A percentile compares a stretch with the other conserved stretches of the same genome.
These are phyloP conservation scores for Paramarasmius palmivorus DNA, from an alignment of 1,284 basidiomycete genomes.

Conservation along the genomic window DNA sequence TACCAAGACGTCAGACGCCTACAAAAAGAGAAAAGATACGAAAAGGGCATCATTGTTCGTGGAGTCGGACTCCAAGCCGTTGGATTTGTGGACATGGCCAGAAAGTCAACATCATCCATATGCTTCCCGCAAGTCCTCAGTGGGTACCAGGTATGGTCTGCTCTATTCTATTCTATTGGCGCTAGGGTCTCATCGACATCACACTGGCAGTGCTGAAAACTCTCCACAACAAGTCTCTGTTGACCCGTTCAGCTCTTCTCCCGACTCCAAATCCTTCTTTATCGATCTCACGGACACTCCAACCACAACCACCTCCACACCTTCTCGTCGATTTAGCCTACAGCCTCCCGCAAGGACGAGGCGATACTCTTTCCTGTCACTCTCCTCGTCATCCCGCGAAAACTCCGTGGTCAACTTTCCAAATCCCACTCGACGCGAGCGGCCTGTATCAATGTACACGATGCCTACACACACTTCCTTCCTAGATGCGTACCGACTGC, in stretches of 20 bases:
- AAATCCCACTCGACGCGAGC: conserved; percentile 29
- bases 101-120: too few relatives aligned
- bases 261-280: conserved; percentile 41
- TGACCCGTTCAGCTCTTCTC: conserved; percentile 40
- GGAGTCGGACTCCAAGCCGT: too few relatives aligned
- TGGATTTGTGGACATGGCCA: too few relatives aligned
- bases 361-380: conserved; percentile 44
- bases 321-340: background rate
- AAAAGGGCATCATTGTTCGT: too few relatives aligned
- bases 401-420: conserved; percentile 26
- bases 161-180: background rate
- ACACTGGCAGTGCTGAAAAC: conserved; percentile 15
- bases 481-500: conserved; percentile 28
- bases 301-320: conserved; percentile 10
- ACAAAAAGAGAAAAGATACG: too few relatives aligned
- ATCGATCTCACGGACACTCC: conserved; percentile 31
- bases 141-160: background rate
- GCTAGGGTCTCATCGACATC: background rate
- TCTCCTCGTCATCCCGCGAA: conserved; percentile 35
- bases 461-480: conserved; percentile 27
- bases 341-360: conserved; percentile 19
- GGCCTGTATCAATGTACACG: conserved; percentile 34
- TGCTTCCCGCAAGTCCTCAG: background rate
- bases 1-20: too few relatives aligned
- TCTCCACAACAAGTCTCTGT: conserved; percentile 14